Evolutionary conservation across 805 yeast species (phyloP), one percentile per base, ranked within the genome.

Genomic region (Nakazawaea wyomingensis): DNA sequence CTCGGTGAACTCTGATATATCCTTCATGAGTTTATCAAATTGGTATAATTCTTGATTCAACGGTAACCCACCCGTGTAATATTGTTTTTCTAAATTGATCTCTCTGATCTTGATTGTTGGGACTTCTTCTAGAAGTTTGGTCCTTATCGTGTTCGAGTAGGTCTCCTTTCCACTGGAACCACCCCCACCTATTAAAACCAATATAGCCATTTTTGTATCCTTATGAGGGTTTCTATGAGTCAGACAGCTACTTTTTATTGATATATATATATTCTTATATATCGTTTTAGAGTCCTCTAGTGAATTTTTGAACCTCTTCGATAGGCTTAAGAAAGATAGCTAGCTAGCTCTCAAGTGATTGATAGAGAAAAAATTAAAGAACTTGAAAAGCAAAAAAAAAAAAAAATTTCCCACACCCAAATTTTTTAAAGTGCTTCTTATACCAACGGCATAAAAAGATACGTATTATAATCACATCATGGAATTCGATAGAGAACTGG

Each of bases 401-500:
- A 57, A 55, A 14, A 6, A 14, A 37, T 11, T 24, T 34, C 10
- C 13, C 13, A 10, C n/a, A 9, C 24, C 13, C 10, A 9, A 21
- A 21, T 14, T 33, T 18, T 20, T 33, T 33, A n/a, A n/a, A n/a
- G 27, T 13, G 4, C 32, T 29, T 11, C 32, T 29, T 6, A 10
- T 29, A 29, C 16, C 32, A 29, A 29, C 32, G 32, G 32, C 14
- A 14, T 10, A 10, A 11, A n/a, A n/a, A 11, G 17, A n/a, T 20
- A 4, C n/a, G n/a, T n/a, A n/a, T n/a, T n/a, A n/a, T n/a, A n/a
- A n/a, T n/a, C n/a, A n/a, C n/a, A n/a, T n/a, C n/a, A 75, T 76
- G 80, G 80, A 78, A 6, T 80, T 83, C 52, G 78, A 82, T 54
- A 72, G 73, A 54, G 79, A 76, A 11, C 61, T 70, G 6, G 87